phyloP scores from a whole-genome alignment of 495 filamentous ascomycete species.

The Xylaria castorea region DNA sequence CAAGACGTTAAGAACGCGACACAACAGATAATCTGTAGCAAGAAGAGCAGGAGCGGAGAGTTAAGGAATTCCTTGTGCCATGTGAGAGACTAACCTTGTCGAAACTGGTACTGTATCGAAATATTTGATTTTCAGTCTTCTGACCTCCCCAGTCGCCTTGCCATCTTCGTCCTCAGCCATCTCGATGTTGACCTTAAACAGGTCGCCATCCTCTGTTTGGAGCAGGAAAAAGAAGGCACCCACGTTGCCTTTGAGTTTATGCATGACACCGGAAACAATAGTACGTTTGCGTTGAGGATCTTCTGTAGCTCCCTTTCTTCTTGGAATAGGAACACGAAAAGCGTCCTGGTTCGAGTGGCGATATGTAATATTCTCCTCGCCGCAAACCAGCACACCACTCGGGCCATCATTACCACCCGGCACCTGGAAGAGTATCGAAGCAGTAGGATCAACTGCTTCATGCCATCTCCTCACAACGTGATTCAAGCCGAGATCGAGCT shows the following conservation, averaged over 20 bases:
- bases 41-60: not conserved
- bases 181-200: slow-evolving; percentile 95
- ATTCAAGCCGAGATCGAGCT: slow-evolving; percentile 94
- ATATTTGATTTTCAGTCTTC: slow-evolving; percentile 89
- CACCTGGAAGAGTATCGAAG: slow-evolving; percentile 91
- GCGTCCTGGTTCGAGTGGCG: slow-evolving; percentile 89
- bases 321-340: slow-evolving; percentile 87
- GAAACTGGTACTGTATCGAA: slow-evolving; percentile 95
- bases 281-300: slow-evolving; percentile 88
- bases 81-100: slow-evolving; percentile 41
- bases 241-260: slow-evolving; percentile 84
- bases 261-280: slow-evolving; percentile 91
- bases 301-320: slow-evolving; percentile 83
- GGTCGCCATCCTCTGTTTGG: slow-evolving; percentile 93
- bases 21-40: not conserved
- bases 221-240: slow-evolving; percentile 95
- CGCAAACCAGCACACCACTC: slow-evolving; percentile 92
- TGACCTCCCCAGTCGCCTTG: slow-evolving; percentile 79
- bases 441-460: slow-evolving; percentile 88
- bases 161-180: slow-evolving; percentile 84
- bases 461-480: slow-evolving; percentile 97
- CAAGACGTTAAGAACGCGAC: not conserved
- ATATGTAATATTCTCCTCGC: slow-evolving; percentile 93
- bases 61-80: not conserved
- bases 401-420: slow-evolving; percentile 93